Conservation (phyloP, 2,329 filamentous ascomycete species). For the Ascomycota sp. region DNA sequence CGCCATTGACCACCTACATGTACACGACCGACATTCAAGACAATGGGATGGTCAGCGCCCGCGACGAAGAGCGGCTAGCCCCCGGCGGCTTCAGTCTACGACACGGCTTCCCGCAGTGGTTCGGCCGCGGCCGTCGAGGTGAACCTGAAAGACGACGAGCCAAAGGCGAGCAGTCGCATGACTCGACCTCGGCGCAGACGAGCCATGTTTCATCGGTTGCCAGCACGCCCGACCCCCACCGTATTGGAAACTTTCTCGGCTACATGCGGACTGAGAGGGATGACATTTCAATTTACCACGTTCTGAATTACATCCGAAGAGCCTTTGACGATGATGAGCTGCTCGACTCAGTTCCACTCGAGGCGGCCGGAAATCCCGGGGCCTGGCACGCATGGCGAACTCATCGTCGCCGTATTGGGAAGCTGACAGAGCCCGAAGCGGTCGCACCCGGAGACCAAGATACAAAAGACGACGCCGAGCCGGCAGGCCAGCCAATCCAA, state of each 20-base stretch:
- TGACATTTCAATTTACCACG: conserved; percentile 37
- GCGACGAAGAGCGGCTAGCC: conserved; percentile 62
- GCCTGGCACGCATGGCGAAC: conserved; percentile 89
- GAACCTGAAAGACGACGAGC: conserved; percentile 17
- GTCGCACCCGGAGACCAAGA: conserved; percentile 1
- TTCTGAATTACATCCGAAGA: conserved; percentile 64
- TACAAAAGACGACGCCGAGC: not conserved
- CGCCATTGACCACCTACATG: conserved; percentile 84
- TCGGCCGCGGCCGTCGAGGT: conserved; percentile 35
- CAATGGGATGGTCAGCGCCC: conserved; percentile 60
- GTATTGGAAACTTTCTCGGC: conserved; percentile 10
- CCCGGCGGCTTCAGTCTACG: conserved; percentile 80
- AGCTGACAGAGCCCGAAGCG: conserved; percentile 6
- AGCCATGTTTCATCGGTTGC: conserved; percentile 4
- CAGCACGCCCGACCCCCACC: conserved; percentile 12
- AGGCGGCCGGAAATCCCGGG: conserved; percentile 71
- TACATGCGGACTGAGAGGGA: conserved; percentile 21
- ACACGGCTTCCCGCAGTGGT: conserved; percentile 85
- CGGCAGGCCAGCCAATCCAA: not conserved
- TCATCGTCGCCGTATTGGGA: conserved; percentile 27
- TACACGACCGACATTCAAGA: conserved; percentile 65
- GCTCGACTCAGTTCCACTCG: conserved; percentile 58
- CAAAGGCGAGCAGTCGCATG: conserved; percentile 16
- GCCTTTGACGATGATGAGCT: conserved; percentile 61
- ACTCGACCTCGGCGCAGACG: conserved; percentile 8